A percentile compares a stretch with the other conserved stretches of the same genome.
phyloP scores from a whole-genome alignment of 257 asterid genomes.

The Sherardia arvensis region DNA sequence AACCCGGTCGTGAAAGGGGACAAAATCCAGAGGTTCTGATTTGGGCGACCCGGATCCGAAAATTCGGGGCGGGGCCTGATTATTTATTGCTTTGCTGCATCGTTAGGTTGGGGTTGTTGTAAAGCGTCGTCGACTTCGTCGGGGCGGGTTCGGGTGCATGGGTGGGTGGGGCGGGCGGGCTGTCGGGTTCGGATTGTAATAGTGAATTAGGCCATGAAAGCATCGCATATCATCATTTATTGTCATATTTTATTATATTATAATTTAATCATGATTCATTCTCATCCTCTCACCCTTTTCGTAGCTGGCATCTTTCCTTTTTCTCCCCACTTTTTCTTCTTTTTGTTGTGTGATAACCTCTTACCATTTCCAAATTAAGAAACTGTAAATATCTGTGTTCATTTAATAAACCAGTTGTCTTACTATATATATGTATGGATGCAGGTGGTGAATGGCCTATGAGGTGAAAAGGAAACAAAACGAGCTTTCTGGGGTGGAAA shows the following conservation, averaged over 20 bases:
- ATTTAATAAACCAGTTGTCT: too few relatives aligned
- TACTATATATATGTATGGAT: too few relatives aligned
- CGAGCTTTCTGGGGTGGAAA: too few relatives aligned
- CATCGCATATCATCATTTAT: neutral
- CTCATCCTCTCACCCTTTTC: neutral
- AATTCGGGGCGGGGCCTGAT: neutral
- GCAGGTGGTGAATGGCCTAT: too few relatives aligned
- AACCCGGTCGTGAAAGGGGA: slow-evolving; percentile 43
- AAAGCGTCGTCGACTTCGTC: too few relatives aligned
- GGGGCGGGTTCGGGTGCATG: neutral
- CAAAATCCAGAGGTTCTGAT: slow-evolving; percentile 26
- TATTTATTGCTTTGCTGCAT: neutral
- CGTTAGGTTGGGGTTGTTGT: neutral
- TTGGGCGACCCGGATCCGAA: neutral
- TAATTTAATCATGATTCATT: neutral
- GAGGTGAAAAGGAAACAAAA: too few relatives aligned
- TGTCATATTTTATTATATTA: too few relatives aligned
- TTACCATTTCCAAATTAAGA: neutral
- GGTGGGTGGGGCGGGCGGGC: too few relatives aligned
- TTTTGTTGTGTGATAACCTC: neutral
- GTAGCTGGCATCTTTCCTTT: neutral
- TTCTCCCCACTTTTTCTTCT: neutral
- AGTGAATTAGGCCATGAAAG: neutral
- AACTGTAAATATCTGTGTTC: neutral
- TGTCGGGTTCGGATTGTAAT: neutral